Base-by-base conservation (phyloP, 2,329 filamentous ascomycete species). In the Karstenula rhodostoma region DNA sequence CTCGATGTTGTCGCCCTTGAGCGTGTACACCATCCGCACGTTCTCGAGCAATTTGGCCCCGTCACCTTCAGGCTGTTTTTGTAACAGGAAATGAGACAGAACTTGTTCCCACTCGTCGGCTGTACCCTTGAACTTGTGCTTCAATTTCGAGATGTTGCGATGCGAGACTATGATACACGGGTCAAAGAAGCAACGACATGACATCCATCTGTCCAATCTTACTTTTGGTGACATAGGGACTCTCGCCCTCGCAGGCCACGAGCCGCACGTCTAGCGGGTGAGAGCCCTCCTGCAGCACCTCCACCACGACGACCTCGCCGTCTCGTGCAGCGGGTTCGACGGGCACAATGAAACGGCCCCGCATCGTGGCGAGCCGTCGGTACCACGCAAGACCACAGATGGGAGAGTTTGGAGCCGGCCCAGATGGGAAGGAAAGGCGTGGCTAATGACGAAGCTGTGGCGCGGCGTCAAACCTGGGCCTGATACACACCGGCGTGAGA, bases 231-330 rank as follows among this genome's bases (percentile, higher is more conserved):
- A 83, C 79, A 76, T 88, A 91, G 7, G 87, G 84, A 50, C 82
- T 83, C 58, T 85, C 83, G 57, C 87, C 86, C 69, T 93, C 90
- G 32, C 90, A 92, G 35, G 85, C 90, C 35, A 89, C 82, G 32
- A 93, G 76, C 72, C 87, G 88, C 49, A 91, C 76, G 74, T 92
- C 89, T 32, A 93, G 79, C 1, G 84, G 82, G 59, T 81, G 82
- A 37, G 80, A 78, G n/a, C 81, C 73, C 76, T 83, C 73, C 23
- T 84, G 78, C 2, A 81, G 80, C 58, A 88, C 84, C 67, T 90
- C 84, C 19, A 91, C 72, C 23, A 93, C 81, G 32, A 92, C 83
- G 64, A 85, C 87, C 17, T 81, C 77, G 49, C 81, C 79, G 48
- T 83, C 79, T 23, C 69, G 72, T 59, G 85, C 85, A 44, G 84